Conservation (phyloP, 2,329 filamentous ascomycete genomes). For the Trichophyton equinum region DNA sequence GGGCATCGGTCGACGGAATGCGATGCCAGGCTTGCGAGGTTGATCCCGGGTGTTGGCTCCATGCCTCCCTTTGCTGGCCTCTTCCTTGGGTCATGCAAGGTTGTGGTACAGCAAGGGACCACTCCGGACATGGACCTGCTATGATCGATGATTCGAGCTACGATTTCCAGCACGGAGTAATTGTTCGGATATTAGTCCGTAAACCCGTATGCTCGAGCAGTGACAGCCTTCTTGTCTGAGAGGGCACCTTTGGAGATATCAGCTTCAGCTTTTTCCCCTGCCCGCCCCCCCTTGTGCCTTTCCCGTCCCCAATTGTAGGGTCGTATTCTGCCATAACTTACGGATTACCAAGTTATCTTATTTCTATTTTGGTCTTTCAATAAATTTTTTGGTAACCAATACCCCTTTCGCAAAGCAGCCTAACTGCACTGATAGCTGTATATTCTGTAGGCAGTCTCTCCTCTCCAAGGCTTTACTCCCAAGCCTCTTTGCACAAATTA, state of each 20-base stretch:
- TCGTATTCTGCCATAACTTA: not conserved
- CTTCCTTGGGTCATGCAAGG: not conserved
- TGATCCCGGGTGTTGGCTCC: not conserved
- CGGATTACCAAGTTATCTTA: not conserved
- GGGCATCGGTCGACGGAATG: not conserved
- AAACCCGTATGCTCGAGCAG: not conserved
- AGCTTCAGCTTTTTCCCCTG: not conserved
- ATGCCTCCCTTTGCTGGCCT: not conserved
- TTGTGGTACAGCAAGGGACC: not conserved
- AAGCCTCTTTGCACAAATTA: not conserved
- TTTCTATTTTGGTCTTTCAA: not conserved
- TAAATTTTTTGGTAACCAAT: not conserved
- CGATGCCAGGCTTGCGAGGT: not conserved
- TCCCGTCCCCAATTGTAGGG: not conserved
- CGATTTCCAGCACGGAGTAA: not conserved
- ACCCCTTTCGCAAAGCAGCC: not conserved
- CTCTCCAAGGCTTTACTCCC: not conserved
- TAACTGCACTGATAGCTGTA: not conserved
- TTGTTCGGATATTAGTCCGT: not conserved
- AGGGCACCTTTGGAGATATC: not conserved
- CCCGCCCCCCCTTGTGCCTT: not conserved
- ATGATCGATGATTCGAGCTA: not conserved
- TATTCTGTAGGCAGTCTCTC: not conserved
- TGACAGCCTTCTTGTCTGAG: not conserved
- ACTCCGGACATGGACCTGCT: not conserved